phyloP scores from a whole-genome alignment of 2,329 filamentous ascomycete species.

The Fusarium paranaense region DNA sequence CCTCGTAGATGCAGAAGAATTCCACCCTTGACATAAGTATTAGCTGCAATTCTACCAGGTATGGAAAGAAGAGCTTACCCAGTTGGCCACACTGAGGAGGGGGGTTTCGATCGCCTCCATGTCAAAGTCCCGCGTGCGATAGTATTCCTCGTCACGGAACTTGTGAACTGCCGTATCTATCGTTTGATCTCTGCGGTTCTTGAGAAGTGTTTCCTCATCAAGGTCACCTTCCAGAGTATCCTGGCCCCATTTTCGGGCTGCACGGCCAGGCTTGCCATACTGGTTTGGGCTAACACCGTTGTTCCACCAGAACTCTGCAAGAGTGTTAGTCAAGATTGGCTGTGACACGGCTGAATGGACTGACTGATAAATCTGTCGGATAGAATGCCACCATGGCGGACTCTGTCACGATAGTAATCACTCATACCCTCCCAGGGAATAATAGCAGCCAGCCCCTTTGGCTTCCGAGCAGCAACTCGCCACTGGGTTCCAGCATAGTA shows the following conservation, averaged over 20 bases:
- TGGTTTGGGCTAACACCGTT: slow-evolving; percentile 60
- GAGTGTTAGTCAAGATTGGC: not conserved
- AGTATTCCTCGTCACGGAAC: not conserved
- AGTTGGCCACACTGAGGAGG: slow-evolving; percentile 74
- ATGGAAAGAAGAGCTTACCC: slow-evolving; percentile 57
- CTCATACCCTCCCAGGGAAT: slow-evolving; percentile 45
- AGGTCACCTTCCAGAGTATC: not conserved
- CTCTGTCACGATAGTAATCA: not conserved
- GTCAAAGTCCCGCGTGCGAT: slow-evolving; percentile 42
- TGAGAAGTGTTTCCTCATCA: not conserved
- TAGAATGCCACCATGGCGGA: slow-evolving; percentile 5
- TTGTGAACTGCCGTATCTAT: not conserved
- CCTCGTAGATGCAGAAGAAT: slow-evolving; percentile 76
- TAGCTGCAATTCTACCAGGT: not conserved
- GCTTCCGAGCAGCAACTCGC: slow-evolving; percentile 58
- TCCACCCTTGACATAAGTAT: slow-evolving; percentile 49
- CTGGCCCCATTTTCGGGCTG: not conserved
- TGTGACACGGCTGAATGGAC: not conserved
- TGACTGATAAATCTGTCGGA: not conserved
- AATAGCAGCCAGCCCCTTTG: slow-evolving; percentile 58
- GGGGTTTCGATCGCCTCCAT: slow-evolving; percentile 74
- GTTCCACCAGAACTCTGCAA: slow-evolving; percentile 2
- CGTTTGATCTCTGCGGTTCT: not conserved
- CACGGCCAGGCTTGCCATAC: slow-evolving; percentile 59
- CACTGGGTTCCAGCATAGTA: slow-evolving; percentile 59